These are phyloP conservation scores for Austroboletus festivus DNA, from an alignment of 768 basidiomycete genomes.

Conservation along the genomic window DNA sequence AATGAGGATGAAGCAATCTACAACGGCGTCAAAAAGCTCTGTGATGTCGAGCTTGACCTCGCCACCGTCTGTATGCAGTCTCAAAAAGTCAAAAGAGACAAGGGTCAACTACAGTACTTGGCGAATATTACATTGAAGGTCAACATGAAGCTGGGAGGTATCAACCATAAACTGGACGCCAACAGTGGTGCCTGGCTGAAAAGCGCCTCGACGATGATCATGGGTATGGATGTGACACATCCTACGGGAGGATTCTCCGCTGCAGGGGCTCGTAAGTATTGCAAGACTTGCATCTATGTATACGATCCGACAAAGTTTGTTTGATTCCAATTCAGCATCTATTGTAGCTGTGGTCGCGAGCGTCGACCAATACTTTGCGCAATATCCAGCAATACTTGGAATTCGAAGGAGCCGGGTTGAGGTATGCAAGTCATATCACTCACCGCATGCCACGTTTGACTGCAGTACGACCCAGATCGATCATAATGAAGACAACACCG, in stretches of 20 bases:
- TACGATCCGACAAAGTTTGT: not conserved
- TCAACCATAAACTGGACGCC: slow-evolving; percentile 46
- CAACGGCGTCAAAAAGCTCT: slow-evolving; percentile 48
- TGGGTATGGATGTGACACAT: slow-evolving; percentile 70
- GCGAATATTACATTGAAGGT: slow-evolving; percentile 56
- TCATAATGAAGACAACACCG: slow-evolving; percentile 29
- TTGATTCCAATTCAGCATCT: slow-evolving; percentile 31
- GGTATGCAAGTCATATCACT: slow-evolving; percentile 31
- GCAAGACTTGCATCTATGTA: not conserved
- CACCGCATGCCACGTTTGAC: not conserved
- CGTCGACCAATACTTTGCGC: slow-evolving; percentile 42
- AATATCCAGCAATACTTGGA: slow-evolving; percentile 46
- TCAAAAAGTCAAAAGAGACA: slow-evolving; percentile 50
- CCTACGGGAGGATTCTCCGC: slow-evolving; percentile 60
- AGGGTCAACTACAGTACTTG: slow-evolving; percentile 51
- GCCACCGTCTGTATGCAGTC: slow-evolving; percentile 72
- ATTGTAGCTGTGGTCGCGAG: slow-evolving; percentile 55
- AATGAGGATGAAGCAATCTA: slow-evolving; percentile 47
- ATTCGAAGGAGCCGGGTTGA: slow-evolving; percentile 64
- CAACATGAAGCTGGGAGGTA: slow-evolving; percentile 55
- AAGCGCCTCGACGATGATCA: slow-evolving; percentile 46
- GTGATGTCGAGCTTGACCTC: slow-evolving; percentile 46
- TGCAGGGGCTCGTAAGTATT: slow-evolving; percentile 38
- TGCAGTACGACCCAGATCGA: not conserved
- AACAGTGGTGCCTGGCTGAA: slow-evolving; percentile 39